Evolutionary conservation across 176 grass and related monocot species (phyloP).

Genomic region (Echinochloa phyllopogon): DNA sequence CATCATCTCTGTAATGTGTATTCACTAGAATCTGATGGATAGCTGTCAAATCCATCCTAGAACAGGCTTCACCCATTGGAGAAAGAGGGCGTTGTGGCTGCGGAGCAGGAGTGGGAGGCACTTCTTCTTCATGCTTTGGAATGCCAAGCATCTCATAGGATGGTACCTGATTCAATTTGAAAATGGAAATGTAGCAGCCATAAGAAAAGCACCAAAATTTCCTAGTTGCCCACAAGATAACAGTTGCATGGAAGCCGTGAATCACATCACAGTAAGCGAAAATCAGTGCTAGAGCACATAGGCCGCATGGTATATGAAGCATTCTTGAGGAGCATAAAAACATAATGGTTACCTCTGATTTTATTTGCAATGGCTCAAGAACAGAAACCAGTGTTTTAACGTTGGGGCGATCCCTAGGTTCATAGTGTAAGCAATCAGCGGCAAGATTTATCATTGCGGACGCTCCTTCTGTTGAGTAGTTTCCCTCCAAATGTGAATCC

Average conservation of each 20-base stretch:
- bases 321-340: conserved; percentile 18
- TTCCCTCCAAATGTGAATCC: conserved; percentile 99
- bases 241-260: neutral
- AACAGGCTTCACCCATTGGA: conserved; percentile 93
- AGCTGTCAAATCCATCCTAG: conserved; percentile 87
- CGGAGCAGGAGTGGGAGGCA: conserved; percentile 39
- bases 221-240: neutral
- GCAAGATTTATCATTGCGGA: conserved; percentile 80
- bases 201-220: neutral
- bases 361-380: conserved; percentile 79
- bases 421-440: conserved; percentile 87
- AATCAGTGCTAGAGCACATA: conserved; percentile 17
- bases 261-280: neutral
- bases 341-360: conserved; percentile 68
- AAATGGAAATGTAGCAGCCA: conserved; percentile 17
- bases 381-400: conserved; percentile 71
- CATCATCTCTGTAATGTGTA: conserved; percentile 88
- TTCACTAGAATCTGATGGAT: conserved; percentile 91
- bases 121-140: conserved; percentile 68
- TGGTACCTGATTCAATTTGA: conserved; percentile 60
- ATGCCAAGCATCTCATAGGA: conserved; percentile 91
- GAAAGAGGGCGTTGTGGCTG: conserved; percentile 65
- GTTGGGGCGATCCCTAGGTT: conserved; percentile 92
- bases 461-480: conserved; percentile 90
- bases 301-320: neutral